Conservation (phyloP, 2,329 filamentous ascomycete genomes). For the Aureobasidium musti region DNA sequence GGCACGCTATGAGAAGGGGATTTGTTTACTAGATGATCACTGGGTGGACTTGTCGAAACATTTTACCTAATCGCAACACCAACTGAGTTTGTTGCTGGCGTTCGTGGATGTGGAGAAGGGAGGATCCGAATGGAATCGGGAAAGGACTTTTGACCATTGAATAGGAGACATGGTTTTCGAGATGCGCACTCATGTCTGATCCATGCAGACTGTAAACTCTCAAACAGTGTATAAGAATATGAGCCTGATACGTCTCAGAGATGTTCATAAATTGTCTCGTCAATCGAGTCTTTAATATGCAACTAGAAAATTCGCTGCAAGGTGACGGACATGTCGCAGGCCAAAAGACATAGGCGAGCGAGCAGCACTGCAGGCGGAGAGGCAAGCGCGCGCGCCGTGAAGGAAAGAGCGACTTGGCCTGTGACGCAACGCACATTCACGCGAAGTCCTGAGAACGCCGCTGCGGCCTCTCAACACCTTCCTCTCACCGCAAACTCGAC, state of each 20-base stretch:
- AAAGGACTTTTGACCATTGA: slow-evolving; percentile 25
- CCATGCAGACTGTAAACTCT: background rate
- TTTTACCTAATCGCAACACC: slow-evolving; percentile 18
- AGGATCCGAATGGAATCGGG: slow-evolving; percentile 13
- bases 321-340: background rate
- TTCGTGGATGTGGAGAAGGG: slow-evolving; percentile 6
- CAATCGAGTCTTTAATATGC: background rate
- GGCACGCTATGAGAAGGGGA: background rate
- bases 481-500: slow-evolving; percentile 26
- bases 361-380: background rate
- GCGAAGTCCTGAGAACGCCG: slow-evolving; percentile 17
- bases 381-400: background rate
- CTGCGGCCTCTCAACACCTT: slow-evolving; percentile 19
- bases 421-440: background rate
- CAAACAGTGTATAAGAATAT: background rate
- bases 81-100: slow-evolving; percentile 7
- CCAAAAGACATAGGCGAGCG: background rate
- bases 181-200: background rate
- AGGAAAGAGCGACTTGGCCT: slow-evolving; percentile 2
- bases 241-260: background rate
- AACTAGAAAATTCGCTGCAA: background rate
- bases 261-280: background rate
- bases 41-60: background rate
- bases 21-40: slow-evolving; percentile 19
- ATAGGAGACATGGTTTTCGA: background rate